Evolutionary conservation across 139 green algal genomes (phyloP).

Genomic region (Raphidocelis subcapitata): DNA sequence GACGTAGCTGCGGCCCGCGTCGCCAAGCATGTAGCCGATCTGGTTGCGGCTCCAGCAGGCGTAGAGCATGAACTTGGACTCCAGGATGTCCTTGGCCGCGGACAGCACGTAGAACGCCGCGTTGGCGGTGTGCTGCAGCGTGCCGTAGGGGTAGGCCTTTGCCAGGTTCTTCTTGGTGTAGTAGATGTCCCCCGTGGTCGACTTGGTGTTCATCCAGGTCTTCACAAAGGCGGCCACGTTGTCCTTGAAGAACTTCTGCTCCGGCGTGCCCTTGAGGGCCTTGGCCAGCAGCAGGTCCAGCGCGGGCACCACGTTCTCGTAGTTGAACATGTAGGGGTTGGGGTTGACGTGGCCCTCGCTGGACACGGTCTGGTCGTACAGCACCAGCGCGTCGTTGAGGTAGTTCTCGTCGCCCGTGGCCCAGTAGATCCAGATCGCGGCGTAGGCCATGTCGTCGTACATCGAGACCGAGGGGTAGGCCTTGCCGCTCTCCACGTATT

Average conservation of each 20-base stretch:
- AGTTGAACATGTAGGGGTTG: constrained; percentile 40
- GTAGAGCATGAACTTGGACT: constrained; percentile 33
- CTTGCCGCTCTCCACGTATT: constrained; percentile 22
- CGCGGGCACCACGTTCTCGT: constrained; percentile 33
- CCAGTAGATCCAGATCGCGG: constrained; percentile 34
- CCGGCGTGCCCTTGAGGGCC: not conserved
- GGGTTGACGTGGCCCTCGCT: constrained; percentile 31
- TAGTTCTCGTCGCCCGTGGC: constrained; percentile 34
- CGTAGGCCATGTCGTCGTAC: constrained; percentile 34
- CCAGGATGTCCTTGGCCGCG: constrained; percentile 27
- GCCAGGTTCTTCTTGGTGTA: constrained; percentile 36
- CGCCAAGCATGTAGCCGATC: constrained; percentile 38
- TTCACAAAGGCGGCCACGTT: constrained; percentile 30
- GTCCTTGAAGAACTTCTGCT: constrained; percentile 18
- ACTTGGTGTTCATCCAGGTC: constrained; percentile 35
- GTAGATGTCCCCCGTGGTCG: constrained; percentile 25
- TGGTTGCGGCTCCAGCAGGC: constrained; percentile 36
- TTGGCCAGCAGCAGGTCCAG: constrained; percentile 32
- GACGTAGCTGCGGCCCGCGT: constrained; percentile 31
- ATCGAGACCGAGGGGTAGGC: constrained; percentile 29
- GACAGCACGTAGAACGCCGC: constrained; percentile 32
- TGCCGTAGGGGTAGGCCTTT: constrained; percentile 29
- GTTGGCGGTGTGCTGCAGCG: constrained; percentile 35
- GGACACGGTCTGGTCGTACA: constrained; percentile 27
- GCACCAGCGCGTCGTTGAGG: constrained; percentile 32